phyloP scores from a whole-genome alignment of 139 green algal genomes.

The Ulvella scutata region DNA sequence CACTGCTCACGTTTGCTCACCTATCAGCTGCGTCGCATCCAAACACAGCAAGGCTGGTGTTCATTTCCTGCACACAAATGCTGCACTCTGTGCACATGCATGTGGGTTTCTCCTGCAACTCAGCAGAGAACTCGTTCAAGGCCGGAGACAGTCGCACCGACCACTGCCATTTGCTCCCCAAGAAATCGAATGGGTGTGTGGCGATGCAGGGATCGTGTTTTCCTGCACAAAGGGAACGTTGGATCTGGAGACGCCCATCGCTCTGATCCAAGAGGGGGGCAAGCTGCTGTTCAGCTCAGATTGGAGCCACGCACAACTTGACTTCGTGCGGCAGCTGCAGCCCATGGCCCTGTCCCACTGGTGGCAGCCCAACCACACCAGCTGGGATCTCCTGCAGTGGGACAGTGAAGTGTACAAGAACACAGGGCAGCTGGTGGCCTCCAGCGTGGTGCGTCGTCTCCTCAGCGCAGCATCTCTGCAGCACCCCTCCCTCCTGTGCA shows the following conservation, averaged over 20 bases:
- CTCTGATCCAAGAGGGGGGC: conserved; percentile 6
- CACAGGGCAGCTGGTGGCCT: conserved; percentile 23
- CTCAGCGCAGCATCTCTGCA: neutral
- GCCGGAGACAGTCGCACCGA: neutral
- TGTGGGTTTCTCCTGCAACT: too few relatives aligned
- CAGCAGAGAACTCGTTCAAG: too few relatives aligned
- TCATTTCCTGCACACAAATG: too few relatives aligned
- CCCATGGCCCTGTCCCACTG: conserved; percentile 43
- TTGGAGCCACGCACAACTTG: conserved; percentile 49
- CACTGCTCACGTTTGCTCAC: too few relatives aligned
- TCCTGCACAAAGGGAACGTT: conserved; percentile 49
- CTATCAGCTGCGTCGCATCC: too few relatives aligned
- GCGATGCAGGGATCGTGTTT: conserved; percentile 46
- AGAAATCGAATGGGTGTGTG: conserved; percentile 43
- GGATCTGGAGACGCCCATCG: conserved; percentile 63
- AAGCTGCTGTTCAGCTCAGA: conserved; percentile 50
- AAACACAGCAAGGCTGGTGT: too few relatives aligned
- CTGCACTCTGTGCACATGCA: too few relatives aligned
- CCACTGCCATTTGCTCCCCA: conserved; percentile 25
- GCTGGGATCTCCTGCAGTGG: conserved; percentile 67
- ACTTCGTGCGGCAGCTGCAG: conserved; percentile 55
- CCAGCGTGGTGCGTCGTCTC: conserved; percentile 5
- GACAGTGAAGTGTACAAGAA: conserved; percentile 55
- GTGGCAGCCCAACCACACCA: conserved; percentile 60
- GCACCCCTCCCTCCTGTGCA: too few relatives aligned